Evolutionary conservation across 2,329 filamentous ascomycete species (phyloP), one percentile per base, ranked within the genome.

Genomic region (Cordyceps farinosa): DNA sequence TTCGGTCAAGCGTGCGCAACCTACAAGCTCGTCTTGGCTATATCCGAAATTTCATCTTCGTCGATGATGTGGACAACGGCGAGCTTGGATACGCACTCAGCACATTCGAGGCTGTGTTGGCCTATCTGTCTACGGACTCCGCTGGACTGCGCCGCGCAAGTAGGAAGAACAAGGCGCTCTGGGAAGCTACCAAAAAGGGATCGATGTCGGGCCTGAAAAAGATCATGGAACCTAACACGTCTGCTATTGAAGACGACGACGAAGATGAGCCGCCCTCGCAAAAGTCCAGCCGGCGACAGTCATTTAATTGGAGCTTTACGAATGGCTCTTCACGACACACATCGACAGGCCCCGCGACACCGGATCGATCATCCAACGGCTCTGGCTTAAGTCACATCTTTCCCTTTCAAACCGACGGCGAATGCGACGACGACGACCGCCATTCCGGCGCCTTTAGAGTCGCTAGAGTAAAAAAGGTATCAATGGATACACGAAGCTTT

Each of bases 11-110:
- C 65, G 87, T 96, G 32, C 87, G 90, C 64, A 89, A 97, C 75
- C 80, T 99, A 9, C 91, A 97, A 70, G 92, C 95, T 3, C 86
- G 94, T 27, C 79, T 99, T 53, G 82, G 90, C n/a, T 99, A 98
- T 73, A 97, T 98, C 83, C 90, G 94, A 50, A 92, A 96, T 71
- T 99, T 97, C 72, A 95, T 97, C 68, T 99, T 97, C 75, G 93
- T 97, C 57, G 95, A 98, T 69, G 95, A 99, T 76, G 92, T 99
- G 9, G 95, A 99, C 68, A 96, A 88, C 65, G 95, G 95, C 55
- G 95, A 99, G 77, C 89, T 96, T 81, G 95, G 95, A 9, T 99
- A 99, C 75, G 93, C 94, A 0, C 77, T 99, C 57, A 98, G 94
- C 75, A 99, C 95, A 0, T 91, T 98, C 65, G 95, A 99, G 75